These are phyloP conservation scores for Blastobotrys muscicola DNA, from an alignment of 805 yeast genomes.

Conservation along the genomic window DNA sequence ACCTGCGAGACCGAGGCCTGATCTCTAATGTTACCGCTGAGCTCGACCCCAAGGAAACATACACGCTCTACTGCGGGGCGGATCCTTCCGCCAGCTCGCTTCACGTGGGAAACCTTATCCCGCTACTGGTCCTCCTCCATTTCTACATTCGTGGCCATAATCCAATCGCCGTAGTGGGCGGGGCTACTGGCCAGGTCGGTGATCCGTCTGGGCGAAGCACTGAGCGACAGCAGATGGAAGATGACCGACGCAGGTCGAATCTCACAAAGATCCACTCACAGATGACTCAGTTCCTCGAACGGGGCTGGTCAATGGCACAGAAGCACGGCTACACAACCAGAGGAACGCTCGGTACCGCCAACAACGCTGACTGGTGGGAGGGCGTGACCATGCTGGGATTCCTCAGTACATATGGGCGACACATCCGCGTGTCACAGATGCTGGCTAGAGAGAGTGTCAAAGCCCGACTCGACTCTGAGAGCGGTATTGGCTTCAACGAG, in stretches of 20 bases:
- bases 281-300: constrained; percentile 47
- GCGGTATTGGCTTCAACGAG: constrained; percentile 87
- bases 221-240: constrained; percentile 58
- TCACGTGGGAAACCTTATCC: constrained; percentile 85
- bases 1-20: constrained; percentile 39
- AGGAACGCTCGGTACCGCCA: constrained; percentile 37
- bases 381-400: constrained; percentile 68
- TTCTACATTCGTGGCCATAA: constrained; percentile 78
- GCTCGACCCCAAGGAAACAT: constrained; percentile 21
- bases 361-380: constrained; percentile 84
- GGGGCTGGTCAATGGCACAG: constrained; percentile 55
- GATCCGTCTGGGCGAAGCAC: constrained; percentile 90
- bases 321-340: constrained; percentile 30
- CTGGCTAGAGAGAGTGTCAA: constrained; percentile 80
- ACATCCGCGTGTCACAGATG: constrained; percentile 79
- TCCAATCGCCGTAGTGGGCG: constrained; percentile 63
- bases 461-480: constrained; percentile 54
- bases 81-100: constrained; percentile 89
- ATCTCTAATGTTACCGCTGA: constrained; percentile 29
- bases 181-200: constrained; percentile 90
- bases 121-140: constrained; percentile 76
- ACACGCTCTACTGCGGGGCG: constrained; percentile 83
- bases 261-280: constrained; percentile 52
- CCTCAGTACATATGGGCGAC: constrained; percentile 63
- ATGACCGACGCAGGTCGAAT: constrained; percentile 43